A percentile compares a stretch with the other conserved stretches of the same genome.
These are phyloP conservation scores for Tylopilus rubrobrunneus DNA, from an alignment of 768 basidiomycete genomes.

Conservation along the genomic window DNA sequence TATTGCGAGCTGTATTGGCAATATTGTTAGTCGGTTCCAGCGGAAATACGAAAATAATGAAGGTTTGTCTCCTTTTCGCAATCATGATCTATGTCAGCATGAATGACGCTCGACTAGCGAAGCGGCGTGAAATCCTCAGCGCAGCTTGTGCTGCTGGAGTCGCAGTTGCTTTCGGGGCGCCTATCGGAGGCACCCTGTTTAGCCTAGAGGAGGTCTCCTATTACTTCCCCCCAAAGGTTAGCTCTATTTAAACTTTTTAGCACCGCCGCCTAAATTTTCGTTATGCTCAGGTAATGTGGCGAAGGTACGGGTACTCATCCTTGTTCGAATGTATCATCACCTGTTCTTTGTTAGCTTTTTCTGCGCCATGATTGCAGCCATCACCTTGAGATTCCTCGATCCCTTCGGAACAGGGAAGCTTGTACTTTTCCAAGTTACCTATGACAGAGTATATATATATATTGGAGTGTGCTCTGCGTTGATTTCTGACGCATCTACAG, in stretches of 20 bases:
- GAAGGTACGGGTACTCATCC: constrained; percentile 54
- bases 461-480: neutral
- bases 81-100: neutral
- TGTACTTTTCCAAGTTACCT: constrained; percentile 88
- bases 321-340: neutral
- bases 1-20: constrained; percentile 89
- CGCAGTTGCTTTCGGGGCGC: constrained; percentile 95
- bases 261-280: constrained; percentile 1
- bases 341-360: constrained; percentile 69
- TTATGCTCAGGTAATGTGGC: constrained; percentile 76
- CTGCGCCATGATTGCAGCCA: constrained; percentile 96
- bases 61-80: constrained; percentile 42
- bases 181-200: constrained; percentile 90
- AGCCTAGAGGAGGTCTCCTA: constrained; percentile 95
- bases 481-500: constrained; percentile 34
- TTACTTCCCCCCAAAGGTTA: constrained; percentile 91
- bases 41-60: constrained; percentile 94
- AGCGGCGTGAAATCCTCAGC: constrained; percentile 90
- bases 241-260: neutral
- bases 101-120: constrained; percentile 45
- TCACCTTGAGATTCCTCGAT: constrained; percentile 88
- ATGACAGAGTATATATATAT: constrained; percentile 57
- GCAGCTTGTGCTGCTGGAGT: constrained; percentile 98
- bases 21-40: constrained; percentile 84
- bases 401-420: constrained; percentile 95